Percentiles rank a stretch among this genome's conserved stretches.
Conservation (phyloP, 805 yeast species). For the Saccharomycopsis babjevae region DNA sequence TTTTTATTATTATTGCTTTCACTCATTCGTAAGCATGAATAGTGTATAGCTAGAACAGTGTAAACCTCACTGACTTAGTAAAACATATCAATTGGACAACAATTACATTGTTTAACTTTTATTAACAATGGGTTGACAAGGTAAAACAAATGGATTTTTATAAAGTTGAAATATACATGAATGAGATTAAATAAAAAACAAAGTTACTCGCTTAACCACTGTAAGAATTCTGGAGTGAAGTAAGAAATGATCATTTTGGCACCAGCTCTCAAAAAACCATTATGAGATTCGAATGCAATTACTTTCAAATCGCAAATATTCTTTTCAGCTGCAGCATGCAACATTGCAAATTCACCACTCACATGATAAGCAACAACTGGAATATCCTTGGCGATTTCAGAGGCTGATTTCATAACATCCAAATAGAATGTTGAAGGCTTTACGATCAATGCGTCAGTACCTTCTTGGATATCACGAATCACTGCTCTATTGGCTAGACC, state of each 20-base stretch:
- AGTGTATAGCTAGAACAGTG: too few species aligned
- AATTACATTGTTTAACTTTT: too few species aligned
- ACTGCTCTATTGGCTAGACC: constrained; percentile 93
- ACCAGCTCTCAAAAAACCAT: constrained; percentile 92
- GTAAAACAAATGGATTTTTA: too few species aligned
- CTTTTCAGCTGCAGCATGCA: constrained; percentile 96
- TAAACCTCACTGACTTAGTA: too few species aligned
- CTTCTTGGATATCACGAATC: constrained; percentile 76
- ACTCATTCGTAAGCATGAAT: too few species aligned
- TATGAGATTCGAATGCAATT: constrained; percentile 70
- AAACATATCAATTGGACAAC: too few species aligned
- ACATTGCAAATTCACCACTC: constrained; percentile 95
- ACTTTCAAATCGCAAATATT: constrained; percentile 76
- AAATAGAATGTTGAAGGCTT: constrained; percentile 94
- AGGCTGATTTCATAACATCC: constrained; percentile 83
- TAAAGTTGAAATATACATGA: too few species aligned
- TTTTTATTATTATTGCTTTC: too few species aligned
- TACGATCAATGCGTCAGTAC: constrained; percentile 91
- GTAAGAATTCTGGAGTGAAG: constrained; percentile 91
- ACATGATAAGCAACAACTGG: constrained; percentile 96
- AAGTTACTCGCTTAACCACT: constrained; percentile 48
- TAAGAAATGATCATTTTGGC: constrained; percentile 86
- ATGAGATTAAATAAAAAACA: too few species aligned
- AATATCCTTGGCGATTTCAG: constrained; percentile 67
- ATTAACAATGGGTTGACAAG: too few species aligned